phyloP scores from a whole-genome alignment of 2,329 filamentous ascomycete genomes.

The Hawksworthiomyces lignivorus region DNA sequence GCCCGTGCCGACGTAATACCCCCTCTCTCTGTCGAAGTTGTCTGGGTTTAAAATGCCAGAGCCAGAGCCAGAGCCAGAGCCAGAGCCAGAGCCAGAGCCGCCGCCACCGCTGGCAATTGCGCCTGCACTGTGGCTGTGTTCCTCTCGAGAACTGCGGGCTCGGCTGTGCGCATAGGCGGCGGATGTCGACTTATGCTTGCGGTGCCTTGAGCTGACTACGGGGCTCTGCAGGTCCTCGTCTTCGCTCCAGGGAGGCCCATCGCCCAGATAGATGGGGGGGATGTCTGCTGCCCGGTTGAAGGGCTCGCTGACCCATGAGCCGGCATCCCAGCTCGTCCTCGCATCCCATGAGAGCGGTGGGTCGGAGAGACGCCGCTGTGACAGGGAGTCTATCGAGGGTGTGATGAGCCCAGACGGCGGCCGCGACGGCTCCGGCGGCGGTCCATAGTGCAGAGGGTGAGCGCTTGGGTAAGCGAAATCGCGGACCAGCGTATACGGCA shows the following conservation, averaged over 20 bases:
- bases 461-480: conserved; percentile 86
- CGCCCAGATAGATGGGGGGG: conserved; percentile 74
- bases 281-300: conserved; percentile 62
- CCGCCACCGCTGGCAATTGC: neutral
- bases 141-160: conserved; percentile 37
- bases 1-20: conserved; percentile 59
- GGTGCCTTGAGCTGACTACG: conserved; percentile 75
- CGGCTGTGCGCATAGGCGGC: conserved; percentile 39
- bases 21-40: conserved; percentile 52
- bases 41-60: conserved; percentile 37
- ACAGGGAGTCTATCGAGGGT: conserved; percentile 62
- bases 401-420: conserved; percentile 77
- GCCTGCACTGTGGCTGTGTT: conserved; percentile 3
- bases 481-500: conserved; percentile 82
- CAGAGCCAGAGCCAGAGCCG: neutral
- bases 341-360: conserved; percentile 69
- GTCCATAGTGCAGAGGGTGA: conserved; percentile 89
- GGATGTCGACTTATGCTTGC: conserved; percentile 71
- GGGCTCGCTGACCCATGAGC: conserved; percentile 42
- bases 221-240: conserved; percentile 92
- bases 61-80: conserved; percentile 13
- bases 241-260: conserved; percentile 89
- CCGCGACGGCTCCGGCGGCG: conserved; percentile 64
- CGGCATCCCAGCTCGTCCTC: conserved; percentile 49
- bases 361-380: conserved; percentile 68